Conservation (phyloP, 2,329 filamentous ascomycete species). For the Chalaropsis thielavioides region DNA sequence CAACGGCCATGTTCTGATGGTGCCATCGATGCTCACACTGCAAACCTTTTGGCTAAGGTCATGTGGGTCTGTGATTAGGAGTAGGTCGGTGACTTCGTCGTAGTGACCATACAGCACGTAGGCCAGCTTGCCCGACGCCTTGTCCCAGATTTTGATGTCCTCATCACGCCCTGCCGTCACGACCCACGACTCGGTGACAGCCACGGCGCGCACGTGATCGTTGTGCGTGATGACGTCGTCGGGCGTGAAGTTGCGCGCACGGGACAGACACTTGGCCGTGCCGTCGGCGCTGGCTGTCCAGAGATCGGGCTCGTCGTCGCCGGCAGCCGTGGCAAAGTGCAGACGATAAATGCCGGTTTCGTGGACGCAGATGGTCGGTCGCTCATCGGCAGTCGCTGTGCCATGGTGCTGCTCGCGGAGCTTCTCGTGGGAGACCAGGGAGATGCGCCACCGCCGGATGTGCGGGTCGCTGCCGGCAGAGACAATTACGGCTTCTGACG, state of each 20-base stretch:
- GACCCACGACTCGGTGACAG: constrained; percentile 61
- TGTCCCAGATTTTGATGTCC: constrained; percentile 80
- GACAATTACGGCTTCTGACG: constrained; percentile 44
- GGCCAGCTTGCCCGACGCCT: constrained; percentile 54
- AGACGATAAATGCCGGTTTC: constrained; percentile 83
- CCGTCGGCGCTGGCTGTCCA: constrained; percentile 94
- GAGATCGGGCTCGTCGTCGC: constrained; percentile 51
- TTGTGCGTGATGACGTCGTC: constrained; percentile 67
- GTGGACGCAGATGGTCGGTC: constrained; percentile 55
- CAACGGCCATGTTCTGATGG: constrained; percentile 71
- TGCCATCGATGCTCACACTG: constrained; percentile 82
- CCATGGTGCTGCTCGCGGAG: constrained; percentile 33
- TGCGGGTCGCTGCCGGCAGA: constrained; percentile 69
- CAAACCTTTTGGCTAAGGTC: constrained; percentile 39
- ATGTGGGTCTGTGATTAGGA: constrained; percentile 37
- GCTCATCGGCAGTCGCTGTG: constrained; percentile 28
- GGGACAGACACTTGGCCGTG: constrained; percentile 63
- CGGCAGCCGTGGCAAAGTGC: constrained; percentile 43
- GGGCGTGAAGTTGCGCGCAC: constrained; percentile 51
- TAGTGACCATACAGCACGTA: constrained; percentile 72
- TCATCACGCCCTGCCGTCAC: constrained; percentile 85
- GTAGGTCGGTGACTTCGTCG: constrained; percentile 77
- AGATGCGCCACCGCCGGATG: constrained; percentile 64
- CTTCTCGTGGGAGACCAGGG: constrained; percentile 38
- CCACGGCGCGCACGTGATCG: constrained; percentile 77